Evolutionary conservation across 1,139 yeast species (phyloP).

Genomic region (Kluyveromyces sp.): DNA sequence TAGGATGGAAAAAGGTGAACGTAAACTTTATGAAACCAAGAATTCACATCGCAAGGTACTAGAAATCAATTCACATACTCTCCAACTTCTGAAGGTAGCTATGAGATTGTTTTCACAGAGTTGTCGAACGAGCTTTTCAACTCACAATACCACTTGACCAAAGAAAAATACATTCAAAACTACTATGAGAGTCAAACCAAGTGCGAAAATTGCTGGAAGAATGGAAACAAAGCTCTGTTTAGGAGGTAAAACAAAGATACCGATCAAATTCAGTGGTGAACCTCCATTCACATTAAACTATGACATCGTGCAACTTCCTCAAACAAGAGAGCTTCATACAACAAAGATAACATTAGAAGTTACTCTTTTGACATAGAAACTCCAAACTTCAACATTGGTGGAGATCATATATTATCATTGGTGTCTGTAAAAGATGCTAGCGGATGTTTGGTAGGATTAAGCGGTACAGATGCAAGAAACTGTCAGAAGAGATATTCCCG

Average conservation of each 20-base stretch:
- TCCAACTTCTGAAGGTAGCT: slow-evolving; percentile 77
- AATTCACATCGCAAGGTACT: slow-evolving; percentile 33
- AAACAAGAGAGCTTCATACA: slow-evolving; percentile 36
- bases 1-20: slow-evolving; percentile 36
- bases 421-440: slow-evolving; percentile 63
- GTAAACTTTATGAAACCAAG: slow-evolving; percentile 32
- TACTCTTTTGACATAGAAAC: slow-evolving; percentile 41
- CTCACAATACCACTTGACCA: slow-evolving; percentile 32
- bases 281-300: slow-evolving; percentile 70
- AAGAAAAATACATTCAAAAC: slow-evolving; percentile 32
- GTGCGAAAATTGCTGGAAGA: slow-evolving; percentile 29
- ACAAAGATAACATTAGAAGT: slow-evolving; percentile 37
- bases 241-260: slow-evolving; percentile 41
- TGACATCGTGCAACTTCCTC: slow-evolving; percentile 52
- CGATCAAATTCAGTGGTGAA: slow-evolving; percentile 62
- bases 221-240: slow-evolving; percentile 36
- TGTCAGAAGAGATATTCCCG: slow-evolving; percentile 64
- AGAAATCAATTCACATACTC: slow-evolving; percentile 56
- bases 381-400: slow-evolving; percentile 54
- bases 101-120: slow-evolving; percentile 58
- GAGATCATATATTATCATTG: slow-evolving; percentile 56
- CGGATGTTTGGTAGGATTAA: slow-evolving; percentile 64
- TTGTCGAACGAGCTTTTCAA: slow-evolving; percentile 51
- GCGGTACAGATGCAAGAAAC: slow-evolving; percentile 48
- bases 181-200: slow-evolving; percentile 39